Base-by-base conservation (phyloP, 2,329 filamentous ascomycete genomes). In the Aspergillus japonicus region DNA sequence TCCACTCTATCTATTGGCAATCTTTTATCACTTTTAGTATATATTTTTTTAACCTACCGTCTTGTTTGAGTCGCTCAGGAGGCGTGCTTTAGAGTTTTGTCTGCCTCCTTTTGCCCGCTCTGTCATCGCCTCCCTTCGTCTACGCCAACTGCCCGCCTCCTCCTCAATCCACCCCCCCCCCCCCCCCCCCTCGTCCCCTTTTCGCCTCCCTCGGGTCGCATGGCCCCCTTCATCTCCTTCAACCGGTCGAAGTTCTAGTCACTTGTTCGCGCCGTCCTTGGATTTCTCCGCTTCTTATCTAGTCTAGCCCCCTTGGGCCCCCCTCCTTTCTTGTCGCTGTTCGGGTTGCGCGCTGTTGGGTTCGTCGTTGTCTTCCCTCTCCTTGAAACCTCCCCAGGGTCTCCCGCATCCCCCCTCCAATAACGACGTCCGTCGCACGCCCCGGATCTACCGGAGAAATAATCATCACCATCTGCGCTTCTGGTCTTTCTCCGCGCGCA, bases 131-230 rank as follows among this genome's bases (percentile, higher is more conserved):
- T 47, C 23, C 24, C 24, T 31, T 19, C 23, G 4, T 47, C 23
- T 29, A 44, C 39, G 16, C 39, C 39, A 44, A 44, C 16, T 44
- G 39, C 51, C 29, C 26, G n/a, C 16, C 26, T 19, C n/a, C 49
- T 52, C 33, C 19, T 52, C 24, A 19, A 26, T 21, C 21, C 21
- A 21, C 21, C 21, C 21, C 21, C 21, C 21, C 31, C 21, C 21
- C 50, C 14, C 31, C 24, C 39, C 33, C 23, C 33, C 47, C 31
- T 31, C 23, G 8, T 49, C 24, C 35, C 49, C 47, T 62, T 53
- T 48, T 48, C 53, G 19, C 42, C 47, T 50, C 31, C 47, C 47
- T 54, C 56, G 48, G 56, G 61, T 65, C 63, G 62, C 63, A 61
- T 64, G 62, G 52, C 56, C 55, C 52, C 59, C 52, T 50, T 50